Evolutionary conservation across 495 filamentous ascomycete species (phyloP).

Genomic region (Hapsidospora chrysogenum): DNA sequence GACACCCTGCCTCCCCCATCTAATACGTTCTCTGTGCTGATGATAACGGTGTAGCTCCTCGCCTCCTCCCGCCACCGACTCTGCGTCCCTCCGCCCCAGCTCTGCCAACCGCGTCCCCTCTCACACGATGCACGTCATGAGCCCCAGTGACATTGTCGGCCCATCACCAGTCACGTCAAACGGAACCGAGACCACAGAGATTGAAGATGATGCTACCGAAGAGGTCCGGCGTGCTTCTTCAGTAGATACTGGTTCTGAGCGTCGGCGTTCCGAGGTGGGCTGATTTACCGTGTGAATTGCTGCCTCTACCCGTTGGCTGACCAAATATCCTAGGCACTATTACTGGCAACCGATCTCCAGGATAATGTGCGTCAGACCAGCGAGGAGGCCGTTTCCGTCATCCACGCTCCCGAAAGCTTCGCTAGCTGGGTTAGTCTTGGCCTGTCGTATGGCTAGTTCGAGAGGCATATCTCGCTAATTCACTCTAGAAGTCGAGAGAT

Average conservation of each 20-base stretch:
- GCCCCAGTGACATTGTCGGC: conserved; percentile 43
- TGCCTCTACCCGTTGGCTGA: no score
- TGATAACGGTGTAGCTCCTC: conserved; percentile 15
- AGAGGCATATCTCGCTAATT: conserved; percentile 14
- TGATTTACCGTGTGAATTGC: no score
- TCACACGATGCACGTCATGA: conserved; percentile 14
- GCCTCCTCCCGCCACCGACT: conserved; percentile 15
- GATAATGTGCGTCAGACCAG: conserved; percentile 36
- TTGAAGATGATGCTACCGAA: conserved; percentile 50
- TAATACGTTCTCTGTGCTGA: conserved; percentile 3
- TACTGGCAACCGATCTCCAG: conserved; percentile 42
- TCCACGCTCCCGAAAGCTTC: conserved; percentile 72
- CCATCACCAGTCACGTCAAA: conserved; percentile 66
- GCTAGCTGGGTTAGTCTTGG: conserved; percentile 47
- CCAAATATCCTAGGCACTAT: conserved; percentile 36
- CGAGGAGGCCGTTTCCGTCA: conserved; percentile 70
- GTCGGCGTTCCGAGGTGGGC: neutral
- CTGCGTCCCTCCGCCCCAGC: conserved; percentile 22
- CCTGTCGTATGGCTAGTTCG: conserved; percentile 6
- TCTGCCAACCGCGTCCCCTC: conserved; percentile 11
- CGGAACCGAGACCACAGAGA: conserved; percentile 53
- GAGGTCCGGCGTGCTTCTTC: conserved; percentile 15
- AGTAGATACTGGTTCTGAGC: neutral
- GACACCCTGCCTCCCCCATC: conserved; percentile 1
- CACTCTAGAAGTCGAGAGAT: neutral